Evolutionary conservation across 2,329 filamentous ascomycete species (phyloP).

Genomic region (Hypoxylon sp.): DNA sequence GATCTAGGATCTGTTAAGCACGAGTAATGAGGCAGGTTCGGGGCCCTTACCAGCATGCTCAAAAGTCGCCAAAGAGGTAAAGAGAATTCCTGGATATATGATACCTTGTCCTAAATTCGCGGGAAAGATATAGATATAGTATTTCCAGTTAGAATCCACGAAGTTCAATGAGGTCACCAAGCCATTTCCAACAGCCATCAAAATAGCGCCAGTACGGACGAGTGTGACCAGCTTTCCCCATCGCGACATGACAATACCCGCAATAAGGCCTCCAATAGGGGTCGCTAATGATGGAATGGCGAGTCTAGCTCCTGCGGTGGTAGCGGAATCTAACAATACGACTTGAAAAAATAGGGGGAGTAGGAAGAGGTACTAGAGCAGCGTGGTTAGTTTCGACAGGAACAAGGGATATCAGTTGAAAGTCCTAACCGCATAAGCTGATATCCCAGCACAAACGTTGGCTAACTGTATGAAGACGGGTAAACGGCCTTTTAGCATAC

Average conservation of each 20-base stretch:
- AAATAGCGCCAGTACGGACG: conserved; percentile 64
- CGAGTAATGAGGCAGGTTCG: neutral
- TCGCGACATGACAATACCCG: conserved; percentile 72
- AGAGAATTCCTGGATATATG: conserved; percentile 70
- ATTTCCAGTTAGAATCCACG: conserved; percentile 67
- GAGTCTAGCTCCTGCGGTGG: conserved; percentile 74
- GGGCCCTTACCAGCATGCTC: conserved; percentile 68
- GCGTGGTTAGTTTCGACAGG: conserved; percentile 18
- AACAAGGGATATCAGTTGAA: neutral
- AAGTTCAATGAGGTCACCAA: conserved; percentile 66
- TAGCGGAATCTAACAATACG: conserved; percentile 74
- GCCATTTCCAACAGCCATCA: conserved; percentile 69
- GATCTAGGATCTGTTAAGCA: conserved; percentile 60
- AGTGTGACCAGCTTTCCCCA: conserved; percentile 67
- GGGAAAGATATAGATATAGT: conserved; percentile 70
- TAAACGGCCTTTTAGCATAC: conserved; percentile 69
- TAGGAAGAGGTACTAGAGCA: conserved; percentile 73
- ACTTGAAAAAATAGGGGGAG: conserved; percentile 79
- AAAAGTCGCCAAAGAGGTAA: conserved; percentile 74
- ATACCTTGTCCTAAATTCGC: conserved; percentile 73
- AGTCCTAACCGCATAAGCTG: conserved; percentile 71
- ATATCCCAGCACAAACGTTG: conserved; percentile 73
- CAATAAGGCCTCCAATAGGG: conserved; percentile 69
- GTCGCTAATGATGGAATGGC: conserved; percentile 74
- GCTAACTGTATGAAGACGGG: conserved; percentile 69